A percentile compares a stretch with the other conserved stretches of the same genome.
Conservation (phyloP, 2,329 filamentous ascomycete genomes). For the Colletotrichum sp. region DNA sequence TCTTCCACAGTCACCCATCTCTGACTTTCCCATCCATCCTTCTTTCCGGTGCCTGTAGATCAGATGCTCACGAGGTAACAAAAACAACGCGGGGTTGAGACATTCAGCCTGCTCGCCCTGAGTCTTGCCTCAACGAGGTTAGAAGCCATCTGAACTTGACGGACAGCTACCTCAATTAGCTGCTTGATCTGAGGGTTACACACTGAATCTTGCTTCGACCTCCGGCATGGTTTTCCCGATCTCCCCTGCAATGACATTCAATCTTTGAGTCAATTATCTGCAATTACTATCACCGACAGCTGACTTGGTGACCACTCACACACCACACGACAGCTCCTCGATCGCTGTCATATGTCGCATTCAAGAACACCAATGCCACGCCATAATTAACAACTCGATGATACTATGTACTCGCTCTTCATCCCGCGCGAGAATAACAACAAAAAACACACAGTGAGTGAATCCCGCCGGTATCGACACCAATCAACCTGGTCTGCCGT, state of each 20-base stretch:
- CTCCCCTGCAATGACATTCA: neutral
- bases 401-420: neutral
- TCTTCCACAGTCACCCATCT: neutral
- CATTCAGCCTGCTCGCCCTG: neutral
- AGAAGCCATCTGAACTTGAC: neutral
- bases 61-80: neutral
- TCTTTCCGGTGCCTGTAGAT: constrained; percentile 2
- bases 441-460: neutral
- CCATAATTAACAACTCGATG: neutral
- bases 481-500: neutral
- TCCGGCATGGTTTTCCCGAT: neutral
- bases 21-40: neutral
- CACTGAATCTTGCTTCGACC: neutral
- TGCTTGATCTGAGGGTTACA: neutral
- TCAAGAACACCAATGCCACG: neutral
- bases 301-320: neutral
- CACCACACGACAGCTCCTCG: neutral
- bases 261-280: neutral
- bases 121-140: neutral
- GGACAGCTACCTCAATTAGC: neutral
- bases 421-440: neutral
- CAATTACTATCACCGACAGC: neutral
- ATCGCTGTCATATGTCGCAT: neutral
- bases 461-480: neutral
- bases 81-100: neutral